Evolutionary conservation across 2,329 filamentous ascomycete species (phyloP).

Genomic region (Orbilia javanica): DNA sequence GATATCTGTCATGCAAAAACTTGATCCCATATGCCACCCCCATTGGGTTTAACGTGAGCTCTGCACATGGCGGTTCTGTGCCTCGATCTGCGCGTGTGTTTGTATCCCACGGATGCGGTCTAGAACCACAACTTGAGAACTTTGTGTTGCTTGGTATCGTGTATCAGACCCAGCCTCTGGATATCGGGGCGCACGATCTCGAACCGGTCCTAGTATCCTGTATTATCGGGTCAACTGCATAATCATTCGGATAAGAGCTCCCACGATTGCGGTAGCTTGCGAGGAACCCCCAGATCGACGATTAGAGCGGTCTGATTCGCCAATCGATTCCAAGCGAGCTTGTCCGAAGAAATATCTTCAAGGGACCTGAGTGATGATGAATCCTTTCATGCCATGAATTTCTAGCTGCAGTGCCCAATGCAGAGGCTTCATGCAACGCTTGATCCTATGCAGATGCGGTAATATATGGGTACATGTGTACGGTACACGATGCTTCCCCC

Average conservation of each 20-base stretch:
- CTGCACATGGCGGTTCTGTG: neutral
- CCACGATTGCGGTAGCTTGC: neutral
- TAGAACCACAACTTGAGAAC: neutral
- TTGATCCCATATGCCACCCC: neutral
- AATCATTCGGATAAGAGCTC: neutral
- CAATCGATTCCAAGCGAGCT: too few relatives aligned
- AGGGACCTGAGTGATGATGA: neutral
- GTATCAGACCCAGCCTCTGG: neutral
- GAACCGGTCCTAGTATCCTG: too few relatives aligned
- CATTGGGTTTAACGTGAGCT: neutral
- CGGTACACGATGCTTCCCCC: too few relatives aligned
- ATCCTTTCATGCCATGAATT: too few relatives aligned
- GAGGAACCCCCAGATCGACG: neutral
- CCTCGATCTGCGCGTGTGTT: neutral
- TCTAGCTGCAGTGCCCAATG: too few relatives aligned
- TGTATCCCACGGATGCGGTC: neutral
- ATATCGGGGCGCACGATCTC: too few relatives aligned
- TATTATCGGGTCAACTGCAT: neutral
- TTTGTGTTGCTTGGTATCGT: neutral
- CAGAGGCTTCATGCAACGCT: too few relatives aligned
- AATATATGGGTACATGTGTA: too few relatives aligned
- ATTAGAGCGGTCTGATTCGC: neutral
- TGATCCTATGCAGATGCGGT: too few relatives aligned
- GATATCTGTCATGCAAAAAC: neutral
- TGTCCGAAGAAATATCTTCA: neutral